Base-by-base conservation (phyloP, 108 stramenopile genomes). In the Nitzschia putrida region DNA sequence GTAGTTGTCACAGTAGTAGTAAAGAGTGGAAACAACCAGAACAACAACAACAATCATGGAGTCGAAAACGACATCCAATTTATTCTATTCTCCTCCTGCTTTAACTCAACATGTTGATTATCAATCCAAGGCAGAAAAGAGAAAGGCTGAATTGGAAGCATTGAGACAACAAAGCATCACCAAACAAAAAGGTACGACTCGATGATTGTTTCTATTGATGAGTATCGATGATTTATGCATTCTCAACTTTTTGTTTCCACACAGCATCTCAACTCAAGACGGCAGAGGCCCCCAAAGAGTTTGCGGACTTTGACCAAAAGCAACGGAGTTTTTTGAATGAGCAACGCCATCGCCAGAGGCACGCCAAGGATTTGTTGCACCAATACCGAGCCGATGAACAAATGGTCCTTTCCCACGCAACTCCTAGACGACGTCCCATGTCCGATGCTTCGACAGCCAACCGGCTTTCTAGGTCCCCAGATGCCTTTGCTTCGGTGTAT, bases 321-420 rank as follows among this genome's bases (percentile, higher is more conserved):
- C 57, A 60, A 51, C 44, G 58, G 16, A 25, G 42, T 43, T 37
- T 52, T 7, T 52, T 59, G 49, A 24, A 11, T 4, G 29, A 42
- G 37, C 57, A 57, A 20, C 69, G 69, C 34, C 26, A 58, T 41
- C 38, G 53, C 14, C 58, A 70, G 34, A 56, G 22, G 12, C 37
- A 39, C 18, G 69, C 69, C 26, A 60, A 60, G 24, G 69, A 70
- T 41, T 39, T 70, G 56, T 20, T 70, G 37, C 69, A 70, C 39
- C 58, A 70, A 53, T 70, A 51, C 50, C 69, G 69, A 11, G 69
- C 69, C 20, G 69, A 60, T 47, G 58, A 70, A 16, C 39, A 59
- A 49, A 16, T 68, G 13, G 43, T 52, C 20, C 29, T 53, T 2
- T 21, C 3, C 13, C 26, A 43, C 4, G 40, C 57, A 58, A 54